Evolutionary conservation across 495 filamentous ascomycete species (phyloP).

Genomic region (Penicillium coprophilum): DNA sequence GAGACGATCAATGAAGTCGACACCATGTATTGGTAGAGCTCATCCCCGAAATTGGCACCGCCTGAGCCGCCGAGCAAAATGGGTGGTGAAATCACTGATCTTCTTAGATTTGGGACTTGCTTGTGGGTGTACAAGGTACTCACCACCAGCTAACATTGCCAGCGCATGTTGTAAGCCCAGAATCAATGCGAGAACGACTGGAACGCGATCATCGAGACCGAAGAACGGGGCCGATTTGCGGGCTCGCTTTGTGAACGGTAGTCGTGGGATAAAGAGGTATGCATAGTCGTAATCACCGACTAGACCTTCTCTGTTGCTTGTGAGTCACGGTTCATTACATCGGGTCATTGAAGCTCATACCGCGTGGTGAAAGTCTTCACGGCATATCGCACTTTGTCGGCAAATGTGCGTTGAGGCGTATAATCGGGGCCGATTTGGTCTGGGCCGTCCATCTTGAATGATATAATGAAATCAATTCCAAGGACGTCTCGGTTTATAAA

Average conservation of each 20-base stretch:
- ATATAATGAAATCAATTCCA: neutral
- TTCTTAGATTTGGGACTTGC: constrained; percentile 1
- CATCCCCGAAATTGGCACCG: constrained; percentile 63
- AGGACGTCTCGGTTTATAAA: neutral
- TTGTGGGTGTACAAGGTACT: constrained; percentile 3
- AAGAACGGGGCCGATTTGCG: constrained; percentile 75
- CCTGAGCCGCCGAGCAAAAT: constrained; percentile 67
- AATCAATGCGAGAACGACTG: constrained; percentile 71
- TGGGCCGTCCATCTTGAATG: constrained; percentile 44
- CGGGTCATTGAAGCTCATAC: constrained; percentile 31
- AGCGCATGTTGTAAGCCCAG: constrained; percentile 71
- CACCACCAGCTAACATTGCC: constrained; percentile 64
- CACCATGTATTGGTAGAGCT: constrained; percentile 75
- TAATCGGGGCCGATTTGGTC: constrained; percentile 53
- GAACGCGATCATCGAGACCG: constrained; percentile 80
- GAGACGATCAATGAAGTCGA: constrained; percentile 87
- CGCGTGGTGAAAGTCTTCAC: constrained; percentile 50
- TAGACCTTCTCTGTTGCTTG: constrained; percentile 64
- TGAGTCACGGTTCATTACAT: neutral
- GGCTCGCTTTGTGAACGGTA: constrained; percentile 76
- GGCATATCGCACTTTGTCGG: constrained; percentile 37
- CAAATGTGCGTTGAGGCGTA: constrained; percentile 39
- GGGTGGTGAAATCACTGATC: constrained; percentile 68
- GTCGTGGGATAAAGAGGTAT: constrained; percentile 71
- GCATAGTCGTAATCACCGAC: constrained; percentile 86